Evolutionary conservation across 192 early-diverging fungal species (phyloP).

Genomic region (Coemansia sp.): DNA sequence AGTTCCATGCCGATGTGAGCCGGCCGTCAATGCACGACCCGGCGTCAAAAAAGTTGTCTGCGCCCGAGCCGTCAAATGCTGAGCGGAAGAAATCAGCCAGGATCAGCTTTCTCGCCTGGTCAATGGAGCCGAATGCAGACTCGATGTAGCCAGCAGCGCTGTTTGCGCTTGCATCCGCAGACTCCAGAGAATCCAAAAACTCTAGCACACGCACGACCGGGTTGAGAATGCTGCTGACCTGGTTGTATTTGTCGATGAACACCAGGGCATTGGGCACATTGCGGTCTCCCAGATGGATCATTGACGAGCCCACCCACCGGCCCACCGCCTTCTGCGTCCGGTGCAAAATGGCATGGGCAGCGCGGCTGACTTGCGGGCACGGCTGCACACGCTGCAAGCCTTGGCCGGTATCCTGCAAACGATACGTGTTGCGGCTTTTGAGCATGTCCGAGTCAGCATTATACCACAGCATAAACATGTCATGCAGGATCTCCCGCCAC

Average conservation of each 20-base stretch:
- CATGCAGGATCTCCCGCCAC: constrained; percentile 95
- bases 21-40: constrained; percentile 95
- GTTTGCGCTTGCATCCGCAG: constrained; percentile 14
- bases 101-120: constrained; percentile 67
- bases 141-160: constrained; percentile 69
- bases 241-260: constrained; percentile 98
- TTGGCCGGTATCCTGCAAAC: constrained; percentile 94
- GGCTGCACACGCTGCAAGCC: constrained; percentile 92
- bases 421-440: constrained; percentile 66
- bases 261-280: constrained; percentile 98
- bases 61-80: constrained; percentile 96
- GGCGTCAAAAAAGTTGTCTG: constrained; percentile 87
- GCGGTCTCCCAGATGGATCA: constrained; percentile 96
- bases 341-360: constrained; percentile 83
- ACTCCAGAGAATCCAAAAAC: constrained; percentile 60
- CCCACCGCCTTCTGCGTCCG: constrained; percentile 76
- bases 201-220: constrained; percentile 78
- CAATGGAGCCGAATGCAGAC: constrained; percentile 63
- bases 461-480: constrained; percentile 97
- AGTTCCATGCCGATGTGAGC: constrained; percentile 89
- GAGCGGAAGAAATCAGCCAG: constrained; percentile 92
- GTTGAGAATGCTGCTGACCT: constrained; percentile 92
- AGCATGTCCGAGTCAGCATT: constrained; percentile 88
- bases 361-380: constrained; percentile 76
- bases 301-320: constrained; percentile 91